Evolutionary conservation across 2,329 filamentous ascomycete species (phyloP).

Genomic region (Microthyrium microscopicum): DNA sequence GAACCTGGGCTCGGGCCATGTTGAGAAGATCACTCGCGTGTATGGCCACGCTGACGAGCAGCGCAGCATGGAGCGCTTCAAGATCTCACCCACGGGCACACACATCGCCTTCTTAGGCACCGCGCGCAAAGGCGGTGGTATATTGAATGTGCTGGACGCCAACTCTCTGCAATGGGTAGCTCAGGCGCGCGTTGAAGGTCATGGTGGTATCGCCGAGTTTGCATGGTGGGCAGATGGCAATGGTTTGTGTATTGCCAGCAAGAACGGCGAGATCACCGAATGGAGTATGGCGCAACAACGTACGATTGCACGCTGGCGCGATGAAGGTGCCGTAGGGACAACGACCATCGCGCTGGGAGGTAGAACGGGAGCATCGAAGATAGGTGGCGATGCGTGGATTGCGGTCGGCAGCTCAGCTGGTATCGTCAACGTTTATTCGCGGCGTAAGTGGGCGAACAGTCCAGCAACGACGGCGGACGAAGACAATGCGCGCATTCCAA

Average conservation of each 20-base stretch:
- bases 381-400: constrained; percentile 78
- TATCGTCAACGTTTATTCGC: constrained; percentile 87
- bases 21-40: constrained; percentile 67
- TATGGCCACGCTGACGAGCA: constrained; percentile 67
- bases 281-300: constrained; percentile 55
- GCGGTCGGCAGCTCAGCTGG: constrained; percentile 74
- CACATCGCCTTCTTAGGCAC: constrained; percentile 74
- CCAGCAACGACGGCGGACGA: constrained; percentile 12
- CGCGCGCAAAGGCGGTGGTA: constrained; percentile 68
- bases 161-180: constrained; percentile 74
- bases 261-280: constrained; percentile 79
- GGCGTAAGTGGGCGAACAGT: constrained; percentile 38
- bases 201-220: constrained; percentile 76
- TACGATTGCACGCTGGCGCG: constrained; percentile 69
- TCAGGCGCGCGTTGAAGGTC: constrained; percentile 64
- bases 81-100: constrained; percentile 67
- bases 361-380: constrained; percentile 38
- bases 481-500: constrained; percentile 35
- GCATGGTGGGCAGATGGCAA: constrained; percentile 79
- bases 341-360: constrained; percentile 71
- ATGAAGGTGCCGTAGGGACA: constrained; percentile 76
- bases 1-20: constrained; percentile 65
- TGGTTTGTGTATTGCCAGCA: constrained; percentile 68
- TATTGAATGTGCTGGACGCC: constrained; percentile 71
- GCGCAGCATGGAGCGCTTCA: constrained; percentile 80